Conservation (phyloP, 495 filamentous ascomycete genomes). For the Oidiodendron maius region DNA sequence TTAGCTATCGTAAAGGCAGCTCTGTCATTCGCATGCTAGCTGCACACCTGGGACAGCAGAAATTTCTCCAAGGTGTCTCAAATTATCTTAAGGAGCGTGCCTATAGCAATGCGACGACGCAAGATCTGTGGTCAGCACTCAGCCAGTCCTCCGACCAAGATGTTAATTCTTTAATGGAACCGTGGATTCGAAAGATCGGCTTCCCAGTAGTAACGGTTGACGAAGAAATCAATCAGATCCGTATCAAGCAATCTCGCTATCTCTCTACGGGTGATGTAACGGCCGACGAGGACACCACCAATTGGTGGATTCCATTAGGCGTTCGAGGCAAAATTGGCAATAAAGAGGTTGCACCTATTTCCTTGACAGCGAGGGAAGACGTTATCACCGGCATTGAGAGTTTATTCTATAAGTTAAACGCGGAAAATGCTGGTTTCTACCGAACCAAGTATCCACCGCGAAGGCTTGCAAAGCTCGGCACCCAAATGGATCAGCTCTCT, state of each 20-base stretch:
- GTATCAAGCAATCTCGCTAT: constrained; percentile 80
- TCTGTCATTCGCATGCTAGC: constrained; percentile 94
- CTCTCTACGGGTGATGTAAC: constrained; percentile 82
- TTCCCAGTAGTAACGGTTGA: constrained; percentile 84
- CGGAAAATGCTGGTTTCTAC: constrained; percentile 84
- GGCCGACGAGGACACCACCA: constrained; percentile 77
- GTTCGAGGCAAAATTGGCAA: constrained; percentile 58
- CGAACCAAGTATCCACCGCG: constrained; percentile 82
- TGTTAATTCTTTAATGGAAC: constrained; percentile 79
- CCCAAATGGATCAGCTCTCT: constrained; percentile 63
- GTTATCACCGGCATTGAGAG: constrained; percentile 68
- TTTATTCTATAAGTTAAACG: constrained; percentile 89
- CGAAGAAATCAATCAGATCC: constrained; percentile 76
- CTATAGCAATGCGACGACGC: constrained; percentile 91
- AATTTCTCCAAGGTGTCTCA: constrained; percentile 82
- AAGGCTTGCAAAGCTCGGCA: constrained; percentile 72
- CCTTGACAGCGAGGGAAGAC: constrained; percentile 70
- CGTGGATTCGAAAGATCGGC: constrained; percentile 92
- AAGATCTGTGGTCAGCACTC: constrained; percentile 87
- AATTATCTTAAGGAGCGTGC: constrained; percentile 81
- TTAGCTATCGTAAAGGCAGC: constrained; percentile 93
- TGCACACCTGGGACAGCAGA: constrained; percentile 74
- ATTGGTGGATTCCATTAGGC: constrained; percentile 94
- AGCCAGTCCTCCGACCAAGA: constrained; percentile 85
- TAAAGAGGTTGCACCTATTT: constrained; percentile 38